phyloP scores from a whole-genome alignment of 257 asterid species.

The Datura wrightii region DNA sequence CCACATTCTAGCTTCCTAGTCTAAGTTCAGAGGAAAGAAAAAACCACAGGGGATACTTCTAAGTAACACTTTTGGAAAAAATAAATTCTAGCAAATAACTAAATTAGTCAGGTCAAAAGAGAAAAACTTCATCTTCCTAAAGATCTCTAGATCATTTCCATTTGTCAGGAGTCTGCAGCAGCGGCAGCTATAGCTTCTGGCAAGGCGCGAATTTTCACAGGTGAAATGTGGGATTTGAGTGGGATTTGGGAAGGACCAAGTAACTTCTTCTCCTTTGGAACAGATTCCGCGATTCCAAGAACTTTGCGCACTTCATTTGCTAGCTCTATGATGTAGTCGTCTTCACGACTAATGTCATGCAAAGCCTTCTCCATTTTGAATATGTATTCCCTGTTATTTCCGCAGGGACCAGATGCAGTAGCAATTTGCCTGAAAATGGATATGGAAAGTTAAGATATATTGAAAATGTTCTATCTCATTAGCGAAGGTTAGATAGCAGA shows the following conservation, averaged over 20 bases:
- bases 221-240: constrained; percentile 52
- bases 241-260: constrained; percentile 38
- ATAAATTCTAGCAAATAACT: background rate
- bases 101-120: background rate
- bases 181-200: constrained; percentile 52
- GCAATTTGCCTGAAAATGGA: constrained; percentile 67
- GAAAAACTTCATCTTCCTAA: background rate
- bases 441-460: background rate
- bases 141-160: background rate
- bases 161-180: constrained; percentile 49
- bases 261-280: constrained; percentile 51
- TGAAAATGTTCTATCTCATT: background rate
- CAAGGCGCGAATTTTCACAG: constrained; percentile 50
- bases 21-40: background rate
- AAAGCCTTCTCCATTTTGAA: constrained; percentile 86
- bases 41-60: background rate
- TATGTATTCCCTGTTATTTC: constrained; percentile 86
- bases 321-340: constrained; percentile 71
- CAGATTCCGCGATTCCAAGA: constrained; percentile 45
- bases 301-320: constrained; percentile 87
- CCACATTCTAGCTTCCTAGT: constrained; percentile 12
- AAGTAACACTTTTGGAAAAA: background rate
- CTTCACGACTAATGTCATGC: constrained; percentile 80
- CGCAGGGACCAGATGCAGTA: constrained; percentile 88
- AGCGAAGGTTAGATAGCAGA: background rate